Evolutionary conservation across 164 flowering plant species (phyloP), one percentile per base, ranked within the genome.

Genomic region (Berberis vulgaris): DNA sequence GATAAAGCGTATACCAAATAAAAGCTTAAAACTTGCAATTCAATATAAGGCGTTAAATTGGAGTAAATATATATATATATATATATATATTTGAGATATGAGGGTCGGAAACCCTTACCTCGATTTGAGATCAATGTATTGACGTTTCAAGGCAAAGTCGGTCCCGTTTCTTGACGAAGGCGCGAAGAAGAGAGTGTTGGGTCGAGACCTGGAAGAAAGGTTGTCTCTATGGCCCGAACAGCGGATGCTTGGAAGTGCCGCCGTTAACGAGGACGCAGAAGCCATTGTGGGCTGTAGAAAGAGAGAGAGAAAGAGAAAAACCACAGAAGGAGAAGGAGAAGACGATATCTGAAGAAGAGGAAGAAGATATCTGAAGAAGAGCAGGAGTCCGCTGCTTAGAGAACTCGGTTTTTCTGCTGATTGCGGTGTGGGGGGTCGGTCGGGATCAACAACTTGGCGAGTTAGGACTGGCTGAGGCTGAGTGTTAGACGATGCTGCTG

Each of bases 31-130:
- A 40, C 61, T 46, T 10, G 11, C n/a, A 7, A 42, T 12, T 46
- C 43, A 42, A 55, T 56, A n/a, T 6, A 8, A 46, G 5, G 5
- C n/a, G 4, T 26, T 10, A 10, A 54, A 54, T 4, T 4, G 6
- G 5, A 54, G 12, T 6, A 39, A 45, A 6, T 0, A n/a, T 4
- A 3, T 9, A 13, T 8, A 64, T 54, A n/a, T n/a, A n/a, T n/a
- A 6, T 0, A n/a, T 4, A 3, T 9, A 13, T 8, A 64, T 54
- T 8, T 1, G 11, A 63, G 41, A 43, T 2, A 7, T 55, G 43
- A 45, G 4, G 52, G 6, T 43, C 11, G 45, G 26, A 4, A 10
- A n/a, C n/a, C 40, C 38, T 45, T 55, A 73, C 76, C 72, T 69
- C 50, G 26, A 45, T 53, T 47, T 60, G 56, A 55, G 13, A 49